phyloP scores from a whole-genome alignment of 108 stramenopile species.

The Skeletonema potamos region DNA sequence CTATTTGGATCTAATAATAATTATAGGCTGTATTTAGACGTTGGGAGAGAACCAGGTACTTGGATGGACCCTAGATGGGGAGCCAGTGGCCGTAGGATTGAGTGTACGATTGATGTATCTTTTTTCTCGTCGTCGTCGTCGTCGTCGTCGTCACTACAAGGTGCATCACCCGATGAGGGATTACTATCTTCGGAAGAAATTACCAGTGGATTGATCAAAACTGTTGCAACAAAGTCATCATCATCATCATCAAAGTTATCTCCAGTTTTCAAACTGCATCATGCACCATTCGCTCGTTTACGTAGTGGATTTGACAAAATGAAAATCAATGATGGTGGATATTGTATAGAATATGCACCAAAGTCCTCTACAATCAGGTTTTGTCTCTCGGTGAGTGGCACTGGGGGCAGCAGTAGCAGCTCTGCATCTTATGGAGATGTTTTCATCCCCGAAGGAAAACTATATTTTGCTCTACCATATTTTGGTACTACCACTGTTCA shows the following conservation, averaged over 20 bases:
- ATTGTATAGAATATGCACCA: constrained; percentile 54
- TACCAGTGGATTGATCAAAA: constrained; percentile 48
- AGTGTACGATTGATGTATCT: constrained; percentile 62
- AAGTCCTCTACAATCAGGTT: constrained; percentile 56
- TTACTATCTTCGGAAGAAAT: constrained; percentile 23
- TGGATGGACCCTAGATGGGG: constrained; percentile 89
- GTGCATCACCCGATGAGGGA: neutral
- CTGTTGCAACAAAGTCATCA: constrained; percentile 41
- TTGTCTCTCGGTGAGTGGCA: constrained; percentile 59
- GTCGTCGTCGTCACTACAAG: too few relatives aligned
- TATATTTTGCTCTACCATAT: constrained; percentile 78
- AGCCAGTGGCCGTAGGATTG: constrained; percentile 65
- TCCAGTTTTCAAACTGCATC: constrained; percentile 26
- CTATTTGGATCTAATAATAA: constrained; percentile 4
- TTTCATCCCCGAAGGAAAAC: constrained; percentile 56
- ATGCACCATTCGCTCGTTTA: constrained; percentile 51
- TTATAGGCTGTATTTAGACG: constrained; percentile 63
- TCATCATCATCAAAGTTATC: constrained; percentile 39
- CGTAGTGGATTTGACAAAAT: constrained; percentile 70
- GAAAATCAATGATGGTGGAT: constrained; percentile 54
- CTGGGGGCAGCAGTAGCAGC: constrained; percentile 4
- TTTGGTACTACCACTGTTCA: constrained; percentile 51
- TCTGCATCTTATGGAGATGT: constrained; percentile 51
- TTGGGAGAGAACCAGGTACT: constrained; percentile 76
- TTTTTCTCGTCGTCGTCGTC: constrained; percentile 18